Percentiles rank a stretch among this genome's conserved stretches.
phyloP scores from a whole-genome alignment of 179 eudicot genomes.

The Sideroxylon spinosum region DNA sequence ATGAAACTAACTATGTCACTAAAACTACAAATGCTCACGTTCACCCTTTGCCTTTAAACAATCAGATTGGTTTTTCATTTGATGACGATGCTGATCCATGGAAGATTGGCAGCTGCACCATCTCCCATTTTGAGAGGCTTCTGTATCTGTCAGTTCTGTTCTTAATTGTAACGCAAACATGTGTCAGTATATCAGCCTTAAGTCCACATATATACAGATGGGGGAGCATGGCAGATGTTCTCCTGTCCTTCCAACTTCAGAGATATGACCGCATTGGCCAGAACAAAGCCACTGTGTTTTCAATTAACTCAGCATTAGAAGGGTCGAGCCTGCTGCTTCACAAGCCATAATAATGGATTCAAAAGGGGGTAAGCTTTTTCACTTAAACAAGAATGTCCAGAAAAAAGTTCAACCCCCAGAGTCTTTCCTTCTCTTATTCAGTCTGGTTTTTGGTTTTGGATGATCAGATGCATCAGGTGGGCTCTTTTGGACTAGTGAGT shows the following conservation, averaged over 20 bases:
- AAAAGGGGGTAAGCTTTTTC: background rate
- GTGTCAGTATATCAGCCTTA: conserved; percentile 14
- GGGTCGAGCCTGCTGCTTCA: conserved; percentile 13
- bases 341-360: conserved; percentile 5
- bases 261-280: conserved; percentile 1
- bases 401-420: conserved; percentile 12
- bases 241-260: background rate
- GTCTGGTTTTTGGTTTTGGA: conserved; percentile 29
- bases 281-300: background rate
- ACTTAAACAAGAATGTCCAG: background rate
- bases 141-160: conserved; percentile 10
- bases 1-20: conserved; percentile 4
- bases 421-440: conserved; percentile 32
- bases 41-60: conserved; percentile 10
- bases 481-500: conserved; percentile 23
- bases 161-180: background rate
- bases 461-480: conserved; percentile 20
- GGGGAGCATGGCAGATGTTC: background rate
- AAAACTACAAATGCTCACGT: conserved; percentile 18
- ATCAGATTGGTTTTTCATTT: background rate
- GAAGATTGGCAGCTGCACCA: background rate
- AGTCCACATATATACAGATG: conserved; percentile 13
- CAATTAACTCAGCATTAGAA: background rate
- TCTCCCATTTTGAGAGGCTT: conserved; percentile 18
- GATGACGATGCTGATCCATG: conserved; percentile 11